Conservation (phyloP, 2,329 filamentous ascomycete species). For the Cladosporium oxysporum region DNA sequence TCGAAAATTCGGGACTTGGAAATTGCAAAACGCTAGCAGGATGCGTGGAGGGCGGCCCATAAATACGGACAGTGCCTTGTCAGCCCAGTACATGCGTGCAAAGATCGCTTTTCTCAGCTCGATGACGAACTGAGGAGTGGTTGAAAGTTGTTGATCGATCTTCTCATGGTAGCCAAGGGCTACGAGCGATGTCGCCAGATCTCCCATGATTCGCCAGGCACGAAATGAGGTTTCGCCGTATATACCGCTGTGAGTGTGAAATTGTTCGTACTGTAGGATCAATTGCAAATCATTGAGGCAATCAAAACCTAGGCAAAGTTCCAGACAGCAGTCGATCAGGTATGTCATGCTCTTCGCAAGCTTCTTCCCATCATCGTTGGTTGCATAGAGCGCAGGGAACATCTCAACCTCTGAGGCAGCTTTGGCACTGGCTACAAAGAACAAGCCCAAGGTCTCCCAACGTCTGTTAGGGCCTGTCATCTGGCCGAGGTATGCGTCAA, state of each 20-base stretch:
- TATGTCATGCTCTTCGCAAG: slow-evolving; percentile 30
- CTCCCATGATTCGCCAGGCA: slow-evolving; percentile 51
- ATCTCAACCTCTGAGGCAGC: slow-evolving; percentile 36
- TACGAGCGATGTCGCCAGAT: slow-evolving; percentile 49
- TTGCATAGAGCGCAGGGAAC: slow-evolving; percentile 37
- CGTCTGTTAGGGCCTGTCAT: slow-evolving; percentile 28
- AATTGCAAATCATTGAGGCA: slow-evolving; percentile 50
- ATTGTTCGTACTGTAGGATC: slow-evolving; percentile 50
- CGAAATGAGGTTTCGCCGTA: slow-evolving; percentile 45
- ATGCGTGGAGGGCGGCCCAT: slow-evolving; percentile 53
- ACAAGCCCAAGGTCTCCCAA: slow-evolving; percentile 45
- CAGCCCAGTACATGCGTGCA: slow-evolving; percentile 47
- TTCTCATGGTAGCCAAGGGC: slow-evolving; percentile 52
- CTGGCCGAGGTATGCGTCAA: slow-evolving; percentile 17
- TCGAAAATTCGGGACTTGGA: slow-evolving; percentile 28
- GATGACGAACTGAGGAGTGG: slow-evolving; percentile 42
- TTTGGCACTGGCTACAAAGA: slow-evolving; percentile 43
- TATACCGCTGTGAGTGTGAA: slow-evolving; percentile 48
- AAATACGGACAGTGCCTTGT: slow-evolving; percentile 53
- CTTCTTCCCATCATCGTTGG: slow-evolving; percentile 33
- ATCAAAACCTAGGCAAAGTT: slow-evolving; percentile 37
- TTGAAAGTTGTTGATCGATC: slow-evolving; percentile 32
- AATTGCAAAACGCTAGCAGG: slow-evolving; percentile 45
- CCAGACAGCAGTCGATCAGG: slow-evolving; percentile 37
- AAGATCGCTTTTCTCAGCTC: slow-evolving; percentile 46